Evolutionary conservation across 2,329 filamentous ascomycete genomes (phyloP).

Genomic region (Calonectria fujianensis): DNA sequence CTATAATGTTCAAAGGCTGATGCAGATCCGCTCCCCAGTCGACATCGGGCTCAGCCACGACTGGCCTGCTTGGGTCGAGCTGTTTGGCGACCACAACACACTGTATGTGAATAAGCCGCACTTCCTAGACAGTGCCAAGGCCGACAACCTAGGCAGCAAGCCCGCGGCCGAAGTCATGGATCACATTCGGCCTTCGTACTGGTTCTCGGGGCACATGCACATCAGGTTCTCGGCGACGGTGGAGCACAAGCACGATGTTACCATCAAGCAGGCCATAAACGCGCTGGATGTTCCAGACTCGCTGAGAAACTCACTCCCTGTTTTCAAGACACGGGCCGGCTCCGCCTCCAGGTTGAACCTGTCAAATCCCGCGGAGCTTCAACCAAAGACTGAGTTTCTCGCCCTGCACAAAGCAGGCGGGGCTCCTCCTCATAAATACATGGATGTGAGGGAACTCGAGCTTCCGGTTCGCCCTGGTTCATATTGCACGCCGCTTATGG

Average conservation of each 20-base stretch:
- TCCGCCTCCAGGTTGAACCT: conserved; percentile 54
- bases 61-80: conserved; percentile 91
- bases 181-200: conserved; percentile 85
- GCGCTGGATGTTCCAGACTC: conserved; percentile 17
- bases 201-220: conserved; percentile 96
- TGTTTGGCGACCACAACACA: conserved; percentile 79
- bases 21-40: conserved; percentile 86
- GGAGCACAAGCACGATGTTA: conserved; percentile 65
- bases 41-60: conserved; percentile 95
- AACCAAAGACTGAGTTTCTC: conserved; percentile 87
- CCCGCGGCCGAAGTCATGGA: conserved; percentile 88
- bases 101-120: conserved; percentile 84
- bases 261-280: conserved; percentile 19
- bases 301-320: conserved; percentile 26
- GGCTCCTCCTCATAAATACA: conserved; percentile 87
- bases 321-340: conserved; percentile 4
- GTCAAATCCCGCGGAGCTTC: conserved; percentile 78
- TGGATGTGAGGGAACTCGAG: conserved; percentile 74
- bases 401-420: conserved; percentile 88
- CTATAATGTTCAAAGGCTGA: conserved; percentile 88
- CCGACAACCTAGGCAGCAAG: conserved; percentile 85
- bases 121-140: conserved; percentile 84
- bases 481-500: conserved; percentile 63
- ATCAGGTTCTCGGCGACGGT: conserved; percentile 85
- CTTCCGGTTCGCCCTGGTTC: conserved; percentile 46